A percentile compares a stretch with the other conserved stretches of the same genome.
phyloP scores from a whole-genome alignment of 331 rosid genomes.

The Phaseolus coccineus region DNA sequence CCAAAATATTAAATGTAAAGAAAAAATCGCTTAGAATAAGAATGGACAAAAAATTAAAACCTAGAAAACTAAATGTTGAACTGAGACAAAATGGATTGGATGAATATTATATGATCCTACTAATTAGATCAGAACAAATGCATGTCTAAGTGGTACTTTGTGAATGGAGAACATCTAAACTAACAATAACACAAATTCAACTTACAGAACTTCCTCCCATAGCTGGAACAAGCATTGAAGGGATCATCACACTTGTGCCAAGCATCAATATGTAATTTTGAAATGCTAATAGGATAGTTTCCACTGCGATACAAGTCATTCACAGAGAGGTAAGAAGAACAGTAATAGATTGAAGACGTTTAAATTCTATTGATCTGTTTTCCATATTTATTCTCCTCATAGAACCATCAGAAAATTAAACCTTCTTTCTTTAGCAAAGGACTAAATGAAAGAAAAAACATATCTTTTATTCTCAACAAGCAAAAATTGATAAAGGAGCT shows the following conservation, averaged over 20 bases:
- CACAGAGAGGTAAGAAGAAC: background rate
- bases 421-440: background rate
- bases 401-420: background rate
- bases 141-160: background rate
- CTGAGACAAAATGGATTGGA: background rate
- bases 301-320: constrained; percentile 60
- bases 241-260: constrained; percentile 88
- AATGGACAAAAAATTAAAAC: background rate
- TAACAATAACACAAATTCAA: constrained; percentile 16
- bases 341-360: background rate
- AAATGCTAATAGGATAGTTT: constrained; percentile 74
- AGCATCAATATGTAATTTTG: constrained; percentile 86
- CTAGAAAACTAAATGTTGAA: background rate
- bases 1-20: background rate
- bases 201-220: constrained; percentile 89
- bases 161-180: background rate
- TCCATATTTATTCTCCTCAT: background rate
- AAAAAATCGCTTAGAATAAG: background rate
- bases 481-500: background rate
- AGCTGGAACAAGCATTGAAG: constrained; percentile 72
- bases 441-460: background rate
- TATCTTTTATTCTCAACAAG: background rate
- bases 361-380: background rate
- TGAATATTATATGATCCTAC: background rate
- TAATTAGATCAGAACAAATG: background rate